A percentile compares a stretch with the other conserved stretches of the same genome.
Conservation (phyloP, 2,329 filamentous ascomycete genomes). For the Rhexocercosporidium sp. region DNA sequence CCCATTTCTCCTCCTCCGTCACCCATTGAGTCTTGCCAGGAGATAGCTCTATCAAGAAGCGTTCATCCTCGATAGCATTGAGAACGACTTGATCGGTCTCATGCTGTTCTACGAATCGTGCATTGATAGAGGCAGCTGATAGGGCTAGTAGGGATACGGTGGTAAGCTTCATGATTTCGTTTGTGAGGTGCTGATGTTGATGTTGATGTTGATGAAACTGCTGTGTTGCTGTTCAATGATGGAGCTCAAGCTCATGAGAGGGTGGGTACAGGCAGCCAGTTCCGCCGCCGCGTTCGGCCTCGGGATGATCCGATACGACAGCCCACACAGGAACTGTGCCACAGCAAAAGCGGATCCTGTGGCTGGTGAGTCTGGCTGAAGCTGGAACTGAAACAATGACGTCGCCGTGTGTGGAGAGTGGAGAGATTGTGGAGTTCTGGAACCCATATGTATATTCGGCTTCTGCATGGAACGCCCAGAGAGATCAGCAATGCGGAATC, state of each 20-base stretch:
- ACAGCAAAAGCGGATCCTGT: no score
- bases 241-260: neutral
- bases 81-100: constrained; percentile 59
- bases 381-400: no score
- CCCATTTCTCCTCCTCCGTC: constrained; percentile 95
- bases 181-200: constrained; percentile 10
- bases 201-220: neutral
- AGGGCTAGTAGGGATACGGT: constrained; percentile 56
- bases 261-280: neutral
- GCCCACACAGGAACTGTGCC: neutral
- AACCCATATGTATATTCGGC: neutral
- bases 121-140: constrained; percentile 56
- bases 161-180: constrained; percentile 55
- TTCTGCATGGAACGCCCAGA: neutral
- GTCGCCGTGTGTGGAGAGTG: neutral
- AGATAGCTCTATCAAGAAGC: constrained; percentile 81
- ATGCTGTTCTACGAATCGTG: constrained; percentile 60
- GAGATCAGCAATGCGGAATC: neutral
- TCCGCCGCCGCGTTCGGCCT: neutral
- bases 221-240: neutral
- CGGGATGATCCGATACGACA: neutral
- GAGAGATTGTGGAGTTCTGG: neutral
- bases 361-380: no score
- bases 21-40: constrained; percentile 86
- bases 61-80: constrained; percentile 50